Evolutionary conservation across 495 filamentous ascomycete species (phyloP), one percentile per base, ranked within the genome.

Genomic region (Penicillium parvum): DNA sequence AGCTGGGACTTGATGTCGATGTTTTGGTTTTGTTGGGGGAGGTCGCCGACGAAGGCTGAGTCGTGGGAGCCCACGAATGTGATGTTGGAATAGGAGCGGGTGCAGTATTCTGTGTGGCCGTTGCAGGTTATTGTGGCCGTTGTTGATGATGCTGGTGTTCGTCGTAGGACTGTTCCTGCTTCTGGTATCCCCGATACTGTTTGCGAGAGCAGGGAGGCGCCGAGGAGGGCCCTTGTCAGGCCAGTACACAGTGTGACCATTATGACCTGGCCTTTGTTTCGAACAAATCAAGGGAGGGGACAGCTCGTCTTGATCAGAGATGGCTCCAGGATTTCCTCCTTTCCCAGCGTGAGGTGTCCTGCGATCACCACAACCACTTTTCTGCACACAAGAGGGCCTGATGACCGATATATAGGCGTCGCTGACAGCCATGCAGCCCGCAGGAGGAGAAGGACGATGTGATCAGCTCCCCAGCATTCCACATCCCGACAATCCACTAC

Each of bases 41-140:
- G 69, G 39, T 75, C 70, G 20, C 73, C 73, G 26, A 86, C 74
- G 55, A 88, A 88, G 38, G 84, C 57, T 21, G 74, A 75, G 58
- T 87, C 77, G 60, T 89, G 85, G 18, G 83, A 76, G 14, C 83
- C 85, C 53, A 87, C 69, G 49, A 83, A 73, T 1, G 83, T 82
- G 47, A 88, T 66, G 39, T 82, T 78, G 55, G 72, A 78, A 68
- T 85, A 87, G 5, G 67, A 58, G 10, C 77, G 75, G 33, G 56
- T 53, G 64, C 84, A 87, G 43, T 83, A 75, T 32, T 71, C 60
- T 2, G 79, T 65, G 21, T 74, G 79, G 65, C 84, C 85, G 56
- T 89, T 89, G 69, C 85, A 88, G 47, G 54, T 49, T 9, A 41
- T 40, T 30, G 45, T 43, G 5, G 53, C 32, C 25, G 37, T 16